Base-by-base conservation (phyloP, 768 basidiomycete genomes). In the Coprinopsis marcescibilis region DNA sequence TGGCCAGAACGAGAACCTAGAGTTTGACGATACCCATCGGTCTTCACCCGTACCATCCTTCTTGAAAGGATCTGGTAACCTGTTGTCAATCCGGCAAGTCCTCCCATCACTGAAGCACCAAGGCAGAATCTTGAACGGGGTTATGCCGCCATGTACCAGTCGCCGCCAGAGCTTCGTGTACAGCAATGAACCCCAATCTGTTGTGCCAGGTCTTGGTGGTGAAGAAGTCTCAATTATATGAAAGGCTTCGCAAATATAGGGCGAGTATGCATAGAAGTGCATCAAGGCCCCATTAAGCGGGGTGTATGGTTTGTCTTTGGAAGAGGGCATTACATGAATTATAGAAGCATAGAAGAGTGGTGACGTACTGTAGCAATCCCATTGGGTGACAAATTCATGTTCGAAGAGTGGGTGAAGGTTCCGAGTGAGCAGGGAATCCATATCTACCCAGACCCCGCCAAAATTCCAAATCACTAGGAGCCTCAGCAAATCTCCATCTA, bases 221-320 rank as follows among this genome's bases (percentile, higher is more conserved):
- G 81, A 65, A 2, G 84, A 83, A 8, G 78, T 77, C 0, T 78
- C 69, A 82, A 99, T 96, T 57, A 92, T 71, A 62, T 95, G 83
- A 68, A 97, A 93, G 2, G 92, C 89, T 68, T 97, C 92, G 69
- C 95, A 97, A 34, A 99, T 82, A 68, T 96, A 99, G 1, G 95
- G 91, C 2, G 95, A 97, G 63, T 86, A 82, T 57, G 80, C 75
- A 50, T 76, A 76, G 71, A 99, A 99, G 64, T 86, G 87, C 87
- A 97, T 92, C 23, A 97, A 70, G 1, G 95, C 94, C 44, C 95
- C 95, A 60, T 97, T 97, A 42, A 96, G 75, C 1, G 89, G 80
- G 44, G 62, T 59, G 40, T 73, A 71, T 39, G 64, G 59, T 57
- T 73, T 73, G 49, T 73, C 70, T 73, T 44, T n/a, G 4, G 7